Base-by-base conservation (phyloP, 2,329 filamentous ascomycete genomes). In the Penicillium sp. region DNA sequence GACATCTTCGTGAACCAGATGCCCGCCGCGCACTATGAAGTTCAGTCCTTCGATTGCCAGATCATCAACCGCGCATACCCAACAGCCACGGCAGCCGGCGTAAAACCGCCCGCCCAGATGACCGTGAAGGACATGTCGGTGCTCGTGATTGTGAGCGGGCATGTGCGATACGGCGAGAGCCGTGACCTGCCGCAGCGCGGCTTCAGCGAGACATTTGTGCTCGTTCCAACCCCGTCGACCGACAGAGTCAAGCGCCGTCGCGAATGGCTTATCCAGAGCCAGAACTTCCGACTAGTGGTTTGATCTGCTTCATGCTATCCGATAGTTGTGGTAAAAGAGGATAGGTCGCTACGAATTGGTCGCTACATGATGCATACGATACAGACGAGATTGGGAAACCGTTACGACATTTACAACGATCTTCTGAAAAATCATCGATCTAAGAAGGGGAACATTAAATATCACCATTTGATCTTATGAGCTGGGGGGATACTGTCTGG, bases 151-250 rank as follows among this genome's bases (percentile, higher is more conserved):
- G 80, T 88, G 36, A 85, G 79, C 57, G 88, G 88, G 4, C 79
- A 73, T 47, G 80, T 94, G 25, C 77, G 80, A 49, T 84, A 86
- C 57, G 82, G 82, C 33, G 77, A 79, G 43, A 62, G 65, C 30
- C 75, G 75, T 51, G 78, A 83, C 19, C 77, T 79, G 10, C 77
- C 77, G 10, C 76, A 80, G 62, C 80, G 80, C 51, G 80, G 79
- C 23, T 94, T 94, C 63, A 84, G 81, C 56, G 89, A 95, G 64
- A 83, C 78, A 1, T 84, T 94, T 60, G 78, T 94, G 16, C 72
- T 95, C 39, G 85, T 91, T 25, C 87, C 89, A 6, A 87, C 87
- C 43, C 56, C 62, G 11, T 51, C 57, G 8, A 46, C 66, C 77
- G 80, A 64, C 0, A 70, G 76, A 48, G 74, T 77, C 2, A 74